Base-by-base conservation (phyloP, 75 land plant genomes). In the Cupressus sempervirens region DNA sequence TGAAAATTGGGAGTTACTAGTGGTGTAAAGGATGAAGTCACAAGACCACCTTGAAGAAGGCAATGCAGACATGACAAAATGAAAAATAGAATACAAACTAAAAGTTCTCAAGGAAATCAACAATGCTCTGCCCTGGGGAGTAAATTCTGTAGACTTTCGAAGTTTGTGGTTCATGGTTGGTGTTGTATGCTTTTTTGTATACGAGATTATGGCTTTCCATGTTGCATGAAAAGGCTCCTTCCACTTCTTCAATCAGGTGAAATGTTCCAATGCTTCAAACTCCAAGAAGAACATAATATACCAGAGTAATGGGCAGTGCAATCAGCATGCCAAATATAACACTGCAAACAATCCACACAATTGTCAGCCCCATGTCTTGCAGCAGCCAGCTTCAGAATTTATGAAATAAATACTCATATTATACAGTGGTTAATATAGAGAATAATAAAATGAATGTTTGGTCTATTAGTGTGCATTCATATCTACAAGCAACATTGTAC, bases 301-400 rank as follows among this genome's bases (percentile, higher is more conserved):
- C 83, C n/a, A 87, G 87, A 48, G 88, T 85, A 70, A 85, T 87
- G 46, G 88, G 88, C 67, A 87, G 67, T 4, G 88, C 87, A 40
- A 87, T 80, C 72, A 87, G 75, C 88, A 87, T 87, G 74, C 88
- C 88, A 67, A 87, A 87, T 76, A 87, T 87, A 11, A 87, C 88
- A 46, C 88, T 87, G 88, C 65, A 85, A 76, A 41, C 18, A 83
- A 68, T 41, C 46, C 81, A 45, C 18, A 43, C 52, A 41, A 79
- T 10, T 79, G 26, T 79, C 30, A 79, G 81, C 26, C 16, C 32
- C 29, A 43, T 77, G 43, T 77, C 40, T 75, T 35, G 41, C 40
- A 35, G 79, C 2, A 76, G 45, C 40, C 79, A 76, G 26, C 43
- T 41, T 76, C 26, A 38, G 46, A 79, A n/a, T 45, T 26, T 40